These are phyloP conservation scores for Yamadazyma triangularis DNA, from an alignment of 1,139 yeast species.

Conservation along the genomic window DNA sequence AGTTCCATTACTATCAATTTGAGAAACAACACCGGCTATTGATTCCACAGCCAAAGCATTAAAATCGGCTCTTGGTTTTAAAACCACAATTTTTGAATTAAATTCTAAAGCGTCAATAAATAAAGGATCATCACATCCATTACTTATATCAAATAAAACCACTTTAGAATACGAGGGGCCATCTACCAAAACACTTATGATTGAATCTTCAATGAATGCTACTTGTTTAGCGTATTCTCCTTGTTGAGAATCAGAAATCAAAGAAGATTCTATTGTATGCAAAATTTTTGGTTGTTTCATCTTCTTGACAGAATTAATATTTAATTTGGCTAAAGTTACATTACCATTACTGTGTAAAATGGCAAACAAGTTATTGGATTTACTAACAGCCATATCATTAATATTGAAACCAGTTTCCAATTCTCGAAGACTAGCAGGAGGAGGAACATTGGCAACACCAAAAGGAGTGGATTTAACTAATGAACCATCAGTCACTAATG, in stretches of 20 bases:
- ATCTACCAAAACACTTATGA: constrained; percentile 58
- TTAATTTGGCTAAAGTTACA: constrained; percentile 25
- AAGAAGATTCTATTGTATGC: constrained; percentile 25
- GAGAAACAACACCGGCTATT: constrained; percentile 57
- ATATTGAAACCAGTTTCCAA: constrained; percentile 50
- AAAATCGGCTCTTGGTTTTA: constrained; percentile 56
- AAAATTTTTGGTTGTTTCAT: constrained; percentile 47
- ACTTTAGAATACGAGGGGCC: constrained; percentile 43
- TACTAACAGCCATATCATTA: constrained; percentile 59
- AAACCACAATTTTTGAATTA: constrained; percentile 47
- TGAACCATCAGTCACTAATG: constrained; percentile 75
- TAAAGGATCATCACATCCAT: constrained; percentile 30
- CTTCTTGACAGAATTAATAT: constrained; percentile 11
- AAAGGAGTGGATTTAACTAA: constrained; percentile 78
- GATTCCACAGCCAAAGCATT: constrained; percentile 53
- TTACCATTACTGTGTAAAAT: constrained; percentile 43
- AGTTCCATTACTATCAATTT: constrained; percentile 25
- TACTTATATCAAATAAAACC: constrained; percentile 44
- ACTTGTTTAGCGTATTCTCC: constrained; percentile 60
- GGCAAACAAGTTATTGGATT: constrained; percentile 57
- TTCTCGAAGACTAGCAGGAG: constrained; percentile 80
- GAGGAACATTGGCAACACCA: constrained; percentile 85
- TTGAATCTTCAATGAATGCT: constrained; percentile 48
- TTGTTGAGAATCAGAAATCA: constrained; percentile 14
- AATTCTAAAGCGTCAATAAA: constrained; percentile 40